Percentiles rank a stretch among this genome's conserved stretches.
These are phyloP conservation scores for Rhizopogon roseolus DNA, from an alignment of 768 basidiomycete genomes.

Conservation along the genomic window DNA sequence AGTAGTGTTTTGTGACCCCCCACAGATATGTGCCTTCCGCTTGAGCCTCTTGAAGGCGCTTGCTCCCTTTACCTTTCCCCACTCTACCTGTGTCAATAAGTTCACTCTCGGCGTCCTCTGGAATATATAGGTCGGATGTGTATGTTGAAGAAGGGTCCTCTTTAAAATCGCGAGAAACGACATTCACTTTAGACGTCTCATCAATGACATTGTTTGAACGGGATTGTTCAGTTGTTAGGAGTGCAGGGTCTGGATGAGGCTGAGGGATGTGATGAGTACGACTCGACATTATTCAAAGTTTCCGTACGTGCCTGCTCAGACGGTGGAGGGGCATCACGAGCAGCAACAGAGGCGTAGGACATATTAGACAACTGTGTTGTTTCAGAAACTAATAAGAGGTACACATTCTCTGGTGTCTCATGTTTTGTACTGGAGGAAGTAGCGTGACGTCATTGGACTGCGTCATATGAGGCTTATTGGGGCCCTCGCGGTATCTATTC, in stretches of 20 bases:
- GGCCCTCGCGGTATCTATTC: too few species aligned
- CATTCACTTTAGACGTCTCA: conserved; percentile 49
- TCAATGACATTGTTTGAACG: conserved; percentile 36
- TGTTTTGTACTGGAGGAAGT: neutral
- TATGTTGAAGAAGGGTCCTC: conserved; percentile 37
- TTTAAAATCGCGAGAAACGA: conserved; percentile 49
- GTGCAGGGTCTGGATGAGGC: conserved; percentile 61
- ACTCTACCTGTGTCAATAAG: neutral
- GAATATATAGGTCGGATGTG: conserved; percentile 14
- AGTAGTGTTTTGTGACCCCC: conserved; percentile 43
- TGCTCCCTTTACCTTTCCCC: conserved; percentile 22
- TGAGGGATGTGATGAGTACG: conserved; percentile 20
- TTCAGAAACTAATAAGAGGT: neutral
- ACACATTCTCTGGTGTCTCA: neutral
- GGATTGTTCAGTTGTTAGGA: conserved; percentile 50
- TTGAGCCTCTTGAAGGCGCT: conserved; percentile 37
- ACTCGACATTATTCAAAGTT: neutral
- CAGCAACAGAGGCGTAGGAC: conserved; percentile 72
- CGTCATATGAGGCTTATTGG: conserved; percentile 1
- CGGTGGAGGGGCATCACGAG: conserved; percentile 48
- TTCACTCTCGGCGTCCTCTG: conserved; percentile 16
- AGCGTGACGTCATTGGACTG: conserved; percentile 4
- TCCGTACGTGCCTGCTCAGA: conserved; percentile 36
- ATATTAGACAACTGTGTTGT: conserved; percentile 28
- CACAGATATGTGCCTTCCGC: conserved; percentile 51